Conservation (phyloP, 2,329 filamentous ascomycete species). For the Alternaria longipes region DNA sequence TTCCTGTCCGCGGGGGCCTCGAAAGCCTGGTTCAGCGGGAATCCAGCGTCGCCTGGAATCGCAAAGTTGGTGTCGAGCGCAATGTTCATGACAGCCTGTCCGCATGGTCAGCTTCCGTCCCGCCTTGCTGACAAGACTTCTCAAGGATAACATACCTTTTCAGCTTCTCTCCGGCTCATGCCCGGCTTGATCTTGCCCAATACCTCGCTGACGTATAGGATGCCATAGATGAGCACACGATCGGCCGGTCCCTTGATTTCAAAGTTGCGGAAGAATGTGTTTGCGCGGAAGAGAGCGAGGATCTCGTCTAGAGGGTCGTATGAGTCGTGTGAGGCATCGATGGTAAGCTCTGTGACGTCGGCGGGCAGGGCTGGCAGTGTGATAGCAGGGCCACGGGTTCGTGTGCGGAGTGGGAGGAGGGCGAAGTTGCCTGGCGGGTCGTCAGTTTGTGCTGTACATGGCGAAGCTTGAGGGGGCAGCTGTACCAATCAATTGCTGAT, state of each 20-base stretch:
- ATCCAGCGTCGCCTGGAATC: constrained; percentile 90
- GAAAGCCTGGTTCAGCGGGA: constrained; percentile 96
- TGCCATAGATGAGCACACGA: constrained; percentile 93
- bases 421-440: constrained; percentile 80
- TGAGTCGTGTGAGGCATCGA: constrained; percentile 86
- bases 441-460: not conserved
- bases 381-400: constrained; percentile 93
- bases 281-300: constrained; percentile 90
- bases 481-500: constrained; percentile 70
- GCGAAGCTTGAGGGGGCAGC: not conserved
- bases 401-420: constrained; percentile 91
- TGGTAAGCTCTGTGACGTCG: constrained; percentile 64
- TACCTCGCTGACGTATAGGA: constrained; percentile 92
- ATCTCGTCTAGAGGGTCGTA: constrained; percentile 98
- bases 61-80: constrained; percentile 94
- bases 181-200: constrained; percentile 84
- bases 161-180: constrained; percentile 71
- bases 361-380: constrained; percentile 70
- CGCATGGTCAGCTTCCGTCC: constrained; percentile 2
- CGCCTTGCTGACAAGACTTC: constrained; percentile 44
- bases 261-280: constrained; percentile 99
- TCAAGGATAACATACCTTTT: constrained; percentile 61
- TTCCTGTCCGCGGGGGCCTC: constrained; percentile 86
- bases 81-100: constrained; percentile 82
- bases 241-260: constrained; percentile 98